Conservation (phyloP, 2,329 filamentous ascomycete genomes). For the Aspergillus sp. region DNA sequence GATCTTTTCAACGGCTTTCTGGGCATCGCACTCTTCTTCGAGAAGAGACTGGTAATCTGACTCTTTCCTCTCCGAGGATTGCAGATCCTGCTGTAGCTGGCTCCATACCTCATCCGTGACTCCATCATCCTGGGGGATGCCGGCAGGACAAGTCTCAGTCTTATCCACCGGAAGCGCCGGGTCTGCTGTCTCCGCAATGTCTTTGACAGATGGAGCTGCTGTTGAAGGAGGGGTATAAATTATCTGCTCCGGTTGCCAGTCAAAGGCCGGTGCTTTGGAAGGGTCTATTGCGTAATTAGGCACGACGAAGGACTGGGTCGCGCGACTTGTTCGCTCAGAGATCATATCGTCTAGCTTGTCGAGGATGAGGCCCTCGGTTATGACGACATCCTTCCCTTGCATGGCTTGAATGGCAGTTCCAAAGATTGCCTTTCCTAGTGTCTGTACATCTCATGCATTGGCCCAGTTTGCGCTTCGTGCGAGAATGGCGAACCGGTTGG, state of each 20-base stretch:
- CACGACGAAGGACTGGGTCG: neutral
- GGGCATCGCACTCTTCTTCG: conserved; percentile 10
- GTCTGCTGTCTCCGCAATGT: neutral
- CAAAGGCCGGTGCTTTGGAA: neutral
- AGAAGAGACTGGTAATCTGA: conserved; percentile 1
- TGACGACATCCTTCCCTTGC: neutral
- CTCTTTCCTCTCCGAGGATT: neutral
- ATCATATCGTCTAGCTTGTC: conserved; percentile 24
- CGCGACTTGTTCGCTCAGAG: conserved; percentile 18
- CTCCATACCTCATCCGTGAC: conserved; percentile 32
- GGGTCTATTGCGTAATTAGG: neutral
- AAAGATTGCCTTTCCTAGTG: conserved; percentile 58
- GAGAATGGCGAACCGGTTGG: conserved; percentile 47
- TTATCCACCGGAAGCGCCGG: neutral
- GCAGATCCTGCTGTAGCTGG: conserved; percentile 27
- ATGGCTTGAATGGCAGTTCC: conserved; percentile 27
- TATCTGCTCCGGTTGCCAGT: neutral
- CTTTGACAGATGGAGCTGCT: neutral
- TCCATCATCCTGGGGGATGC: conserved; percentile 24
- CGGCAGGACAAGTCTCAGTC: neutral
- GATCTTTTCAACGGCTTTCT: conserved; percentile 34
- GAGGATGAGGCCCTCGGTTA: conserved; percentile 18
- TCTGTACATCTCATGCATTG: conserved; percentile 66
- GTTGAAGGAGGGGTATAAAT: neutral
- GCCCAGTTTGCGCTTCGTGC: conserved; percentile 59